phyloP scores from a whole-genome alignment of 2,329 filamentous ascomycete genomes.

The Achaetomium macrosporum region DNA sequence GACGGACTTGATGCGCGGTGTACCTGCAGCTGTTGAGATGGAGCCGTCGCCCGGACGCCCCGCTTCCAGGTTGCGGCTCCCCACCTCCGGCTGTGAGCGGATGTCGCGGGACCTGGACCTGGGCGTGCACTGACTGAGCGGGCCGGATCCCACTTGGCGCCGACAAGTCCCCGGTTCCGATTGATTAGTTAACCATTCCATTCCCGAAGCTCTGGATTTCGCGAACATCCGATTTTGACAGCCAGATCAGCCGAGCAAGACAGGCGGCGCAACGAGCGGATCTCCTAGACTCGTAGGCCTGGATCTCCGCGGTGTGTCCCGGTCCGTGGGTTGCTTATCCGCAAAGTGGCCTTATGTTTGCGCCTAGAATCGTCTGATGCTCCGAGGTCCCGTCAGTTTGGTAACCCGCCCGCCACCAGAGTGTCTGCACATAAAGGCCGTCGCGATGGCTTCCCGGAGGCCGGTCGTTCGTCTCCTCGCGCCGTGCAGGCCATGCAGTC shows the following conservation, averaged over 20 bases:
- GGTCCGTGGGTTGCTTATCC: constrained; percentile 5
- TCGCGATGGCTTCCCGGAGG: constrained; percentile 24
- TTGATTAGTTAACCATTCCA: neutral
- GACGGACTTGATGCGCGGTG: too few relatives aligned
- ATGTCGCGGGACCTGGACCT: too few relatives aligned
- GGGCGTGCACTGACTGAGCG: neutral
- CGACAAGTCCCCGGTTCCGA: constrained; percentile 4
- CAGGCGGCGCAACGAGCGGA: neutral
- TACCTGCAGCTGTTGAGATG: too few relatives aligned
- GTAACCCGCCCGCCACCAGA: constrained; percentile 5
- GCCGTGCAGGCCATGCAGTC: constrained; percentile 22
- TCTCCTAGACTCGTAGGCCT: neutral
- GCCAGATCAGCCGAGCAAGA: constrained; percentile 19
- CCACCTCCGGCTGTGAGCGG: too few relatives aligned
- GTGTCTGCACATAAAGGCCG: constrained; percentile 10
- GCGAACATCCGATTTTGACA: constrained; percentile 22
- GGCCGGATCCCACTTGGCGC: constrained; percentile 6
- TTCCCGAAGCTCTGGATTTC: constrained; percentile 14
- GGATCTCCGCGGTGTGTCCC: constrained; percentile 13
- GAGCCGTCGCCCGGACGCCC: too few relatives aligned
- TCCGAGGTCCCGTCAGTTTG: neutral
- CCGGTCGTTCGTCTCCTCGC: constrained; percentile 20
- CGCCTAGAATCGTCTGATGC: constrained; percentile 23
- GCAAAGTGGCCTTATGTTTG: constrained; percentile 26
- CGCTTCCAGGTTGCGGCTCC: too few relatives aligned